Conservation (phyloP, 2,329 filamentous ascomycete species). For the Pseudogymnoascus sp. region DNA sequence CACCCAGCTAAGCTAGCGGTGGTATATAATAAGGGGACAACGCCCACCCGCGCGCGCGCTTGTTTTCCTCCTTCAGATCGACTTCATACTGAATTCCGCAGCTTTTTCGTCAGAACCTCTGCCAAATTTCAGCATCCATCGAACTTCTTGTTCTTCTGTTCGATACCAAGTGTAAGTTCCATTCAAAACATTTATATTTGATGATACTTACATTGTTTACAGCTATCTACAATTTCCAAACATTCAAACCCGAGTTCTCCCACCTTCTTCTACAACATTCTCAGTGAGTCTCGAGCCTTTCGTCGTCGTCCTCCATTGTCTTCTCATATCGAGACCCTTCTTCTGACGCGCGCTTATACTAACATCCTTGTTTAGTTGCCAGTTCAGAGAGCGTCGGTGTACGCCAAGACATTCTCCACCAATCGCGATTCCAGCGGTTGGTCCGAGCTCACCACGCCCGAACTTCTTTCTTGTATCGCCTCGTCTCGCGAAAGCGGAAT, state of each 20-base stretch:
- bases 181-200: neutral
- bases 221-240: neutral
- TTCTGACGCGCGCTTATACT: conserved; percentile 5
- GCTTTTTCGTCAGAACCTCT: neutral
- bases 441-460: neutral
- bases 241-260: too few relatives aligned
- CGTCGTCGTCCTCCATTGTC: neutral
- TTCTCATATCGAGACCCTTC: neutral
- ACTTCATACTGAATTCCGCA: neutral
- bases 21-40: neutral
- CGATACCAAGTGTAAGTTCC: neutral
- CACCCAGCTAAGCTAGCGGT: neutral
- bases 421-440: conserved; percentile 1
- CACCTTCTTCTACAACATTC: neutral
- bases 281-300: neutral
- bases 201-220: neutral
- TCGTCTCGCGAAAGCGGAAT: neutral
- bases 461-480: neutral
- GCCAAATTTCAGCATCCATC: neutral
- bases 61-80: neutral
- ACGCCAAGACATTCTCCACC: conserved; percentile 6
- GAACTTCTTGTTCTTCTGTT: neutral
- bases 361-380: neutral
- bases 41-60: neutral
- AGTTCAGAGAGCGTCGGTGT: neutral